A percentile compares a stretch with the other conserved stretches of the same genome.
Evolutionary conservation across 495 filamentous ascomycete genomes (phyloP).

Genomic region (Talaromyces trachyspermus): DNA sequence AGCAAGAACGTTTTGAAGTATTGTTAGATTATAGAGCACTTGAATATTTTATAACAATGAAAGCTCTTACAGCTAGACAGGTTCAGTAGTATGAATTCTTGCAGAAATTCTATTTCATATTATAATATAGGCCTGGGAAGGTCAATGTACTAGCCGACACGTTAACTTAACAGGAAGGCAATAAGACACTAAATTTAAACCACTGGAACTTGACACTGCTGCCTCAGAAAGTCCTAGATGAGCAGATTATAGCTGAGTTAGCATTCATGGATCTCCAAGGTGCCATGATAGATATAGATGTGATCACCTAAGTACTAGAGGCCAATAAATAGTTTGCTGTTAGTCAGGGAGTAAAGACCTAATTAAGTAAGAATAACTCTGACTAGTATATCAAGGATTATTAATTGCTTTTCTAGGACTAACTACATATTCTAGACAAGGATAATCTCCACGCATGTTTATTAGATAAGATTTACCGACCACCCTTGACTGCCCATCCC

Average conservation of each 20-base stretch:
- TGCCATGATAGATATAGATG: no score
- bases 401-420: neutral
- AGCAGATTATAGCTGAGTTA: no score
- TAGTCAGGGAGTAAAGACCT: neutral
- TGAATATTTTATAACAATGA: conserved; percentile 19
- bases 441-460: neutral
- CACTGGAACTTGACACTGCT: neutral
- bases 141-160: conserved; percentile 12
- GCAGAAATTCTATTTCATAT: conserved; percentile 9
- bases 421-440: neutral
- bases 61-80: conserved; percentile 12
- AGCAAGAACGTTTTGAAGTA: conserved; percentile 9
- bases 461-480: conserved; percentile 8
- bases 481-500: conserved; percentile 3
- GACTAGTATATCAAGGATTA: neutral
- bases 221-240: no score
- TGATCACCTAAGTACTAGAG: no score
- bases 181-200: neutral
- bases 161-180: conserved; percentile 9
- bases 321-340: no score
- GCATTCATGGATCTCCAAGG: no score
- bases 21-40: conserved; percentile 17
- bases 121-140: conserved; percentile 9
- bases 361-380: neutral
- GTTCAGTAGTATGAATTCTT: conserved; percentile 17